These are phyloP conservation scores for Bifiguratus adelaidae DNA, from an alignment of 192 early-diverging fungal genomes.

Conservation along the genomic window DNA sequence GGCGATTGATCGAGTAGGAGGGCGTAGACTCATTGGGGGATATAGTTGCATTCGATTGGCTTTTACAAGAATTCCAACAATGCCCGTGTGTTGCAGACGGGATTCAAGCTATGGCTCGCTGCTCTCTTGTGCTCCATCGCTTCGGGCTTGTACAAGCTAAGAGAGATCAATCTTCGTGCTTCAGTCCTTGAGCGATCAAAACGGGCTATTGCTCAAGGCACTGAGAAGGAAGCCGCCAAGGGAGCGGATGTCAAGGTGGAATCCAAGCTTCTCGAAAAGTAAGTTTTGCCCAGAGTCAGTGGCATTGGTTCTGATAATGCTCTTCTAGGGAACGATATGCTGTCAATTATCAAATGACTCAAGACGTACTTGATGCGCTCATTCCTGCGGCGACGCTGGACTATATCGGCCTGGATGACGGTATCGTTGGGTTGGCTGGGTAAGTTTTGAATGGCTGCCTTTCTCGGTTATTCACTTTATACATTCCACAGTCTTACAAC, in stretches of 20 bases:
- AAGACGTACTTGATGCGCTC: constrained; percentile 59
- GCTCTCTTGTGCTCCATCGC: constrained; percentile 52
- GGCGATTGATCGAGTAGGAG: no score
- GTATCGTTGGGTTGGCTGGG: constrained; percentile 62
- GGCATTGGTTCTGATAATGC: no score
- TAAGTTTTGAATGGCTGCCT: constrained; percentile 6
- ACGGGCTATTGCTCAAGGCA: constrained; percentile 1
- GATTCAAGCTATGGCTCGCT: constrained; percentile 56
- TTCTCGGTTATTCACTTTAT: not conserved
- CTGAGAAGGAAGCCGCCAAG: constrained; percentile 16
- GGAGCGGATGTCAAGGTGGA: constrained; percentile 21
- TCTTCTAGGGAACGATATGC: constrained; percentile 38
- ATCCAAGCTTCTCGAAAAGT: constrained; percentile 30
- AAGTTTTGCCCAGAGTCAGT: no score
- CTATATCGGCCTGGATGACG: constrained; percentile 52
- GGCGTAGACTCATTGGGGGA: not conserved
- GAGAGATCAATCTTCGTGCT: constrained; percentile 33
- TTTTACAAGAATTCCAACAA: constrained; percentile 52
- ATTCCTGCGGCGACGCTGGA: constrained; percentile 59
- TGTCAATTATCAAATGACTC: constrained; percentile 38
- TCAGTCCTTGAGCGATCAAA: constrained; percentile 12
- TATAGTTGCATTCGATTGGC: constrained; percentile 44
- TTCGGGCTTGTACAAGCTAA: constrained; percentile 54
- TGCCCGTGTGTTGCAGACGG: constrained; percentile 45
- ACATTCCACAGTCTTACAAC: constrained; percentile 37